Percentiles rank a stretch among this genome's conserved stretches.
phyloP scores from a whole-genome alignment of 495 filamentous ascomycete genomes.

The Aspergillus coremiiformis region DNA sequence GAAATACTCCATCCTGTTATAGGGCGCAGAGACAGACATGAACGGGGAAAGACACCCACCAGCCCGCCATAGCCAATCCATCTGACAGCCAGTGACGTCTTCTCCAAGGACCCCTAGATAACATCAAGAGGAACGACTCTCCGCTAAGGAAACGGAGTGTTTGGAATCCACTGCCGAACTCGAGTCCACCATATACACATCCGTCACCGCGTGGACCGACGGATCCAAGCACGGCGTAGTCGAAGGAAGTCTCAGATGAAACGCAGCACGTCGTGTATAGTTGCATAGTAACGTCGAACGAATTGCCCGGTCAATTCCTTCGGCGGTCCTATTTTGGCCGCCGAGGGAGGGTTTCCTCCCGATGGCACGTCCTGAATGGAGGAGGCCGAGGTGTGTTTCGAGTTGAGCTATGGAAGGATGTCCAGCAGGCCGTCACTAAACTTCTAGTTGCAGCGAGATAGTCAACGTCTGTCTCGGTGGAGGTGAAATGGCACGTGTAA shows the following conservation, averaged over 20 bases:
- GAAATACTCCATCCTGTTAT: not conserved
- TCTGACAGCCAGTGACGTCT: no score
- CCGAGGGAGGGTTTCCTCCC: conserved; percentile 14
- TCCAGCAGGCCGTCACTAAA: no score
- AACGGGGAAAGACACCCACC: no score
- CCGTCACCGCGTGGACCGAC: conserved; percentile 43
- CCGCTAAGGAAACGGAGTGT: no score
- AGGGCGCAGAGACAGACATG: not conserved
- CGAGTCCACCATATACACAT: conserved; percentile 42
- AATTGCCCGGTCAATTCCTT: conserved; percentile 25
- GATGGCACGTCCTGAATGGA: conserved; percentile 43
- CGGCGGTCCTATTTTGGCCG: conserved; percentile 14
- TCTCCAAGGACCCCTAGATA: no score
- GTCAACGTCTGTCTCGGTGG: conserved; percentile 45
- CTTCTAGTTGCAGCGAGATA: no score
- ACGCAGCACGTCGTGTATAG: no score
- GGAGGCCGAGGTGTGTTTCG: conserved; percentile 47
- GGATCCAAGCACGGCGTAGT: conserved; percentile 24
- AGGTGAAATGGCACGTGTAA: conserved; percentile 43
- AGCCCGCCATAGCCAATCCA: no score
- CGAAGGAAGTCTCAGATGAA: conserved; percentile 31
- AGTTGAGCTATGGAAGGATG: no score
- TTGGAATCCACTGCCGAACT: no score
- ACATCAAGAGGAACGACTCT: no score
- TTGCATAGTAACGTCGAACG: conserved; percentile 31